Percentiles rank a stretch among this genome's conserved stretches.
Evolutionary conservation across 2,329 filamentous ascomycete genomes (phyloP).

Genomic region (Xylaria sp.): DNA sequence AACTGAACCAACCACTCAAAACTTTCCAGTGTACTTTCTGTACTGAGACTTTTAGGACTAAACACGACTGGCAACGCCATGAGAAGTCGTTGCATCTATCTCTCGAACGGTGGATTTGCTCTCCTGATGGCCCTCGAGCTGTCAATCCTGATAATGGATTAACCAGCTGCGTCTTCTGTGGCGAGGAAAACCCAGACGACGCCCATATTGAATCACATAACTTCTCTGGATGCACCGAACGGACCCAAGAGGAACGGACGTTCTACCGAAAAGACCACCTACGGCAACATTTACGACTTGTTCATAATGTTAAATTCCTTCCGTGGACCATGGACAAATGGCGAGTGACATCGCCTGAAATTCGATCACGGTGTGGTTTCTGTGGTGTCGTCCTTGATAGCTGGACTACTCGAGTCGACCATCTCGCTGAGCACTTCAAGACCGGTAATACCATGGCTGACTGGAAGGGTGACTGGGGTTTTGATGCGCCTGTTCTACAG

Average conservation of each 20-base stretch:
- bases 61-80: slow-evolving; percentile 77
- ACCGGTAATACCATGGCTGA: slow-evolving; percentile 73
- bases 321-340: slow-evolving; percentile 74
- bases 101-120: slow-evolving; percentile 73
- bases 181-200: slow-evolving; percentile 64
- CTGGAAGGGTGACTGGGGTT: slow-evolving; percentile 78
- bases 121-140: slow-evolving; percentile 65
- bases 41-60: slow-evolving; percentile 74
- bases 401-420: slow-evolving; percentile 70
- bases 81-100: slow-evolving; percentile 75
- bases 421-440: slow-evolving; percentile 76
- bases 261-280: slow-evolving; percentile 76
- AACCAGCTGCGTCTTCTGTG: slow-evolving; percentile 69
- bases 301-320: slow-evolving; percentile 70
- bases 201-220: slow-evolving; percentile 70
- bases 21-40: slow-evolving; percentile 76
- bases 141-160: slow-evolving; percentile 70
- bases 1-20: slow-evolving; percentile 59
- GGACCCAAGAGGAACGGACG: slow-evolving; percentile 68
- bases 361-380: slow-evolving; percentile 73
- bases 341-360: slow-evolving; percentile 70
- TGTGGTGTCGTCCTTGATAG: slow-evolving; percentile 71
- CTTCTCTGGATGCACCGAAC: slow-evolving; percentile 73
- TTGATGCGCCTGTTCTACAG: slow-evolving; percentile 68
- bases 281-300: slow-evolving; percentile 72